Conservation (phyloP, 2,329 filamentous ascomycete genomes). For the Nigrospora sphaerica region DNA sequence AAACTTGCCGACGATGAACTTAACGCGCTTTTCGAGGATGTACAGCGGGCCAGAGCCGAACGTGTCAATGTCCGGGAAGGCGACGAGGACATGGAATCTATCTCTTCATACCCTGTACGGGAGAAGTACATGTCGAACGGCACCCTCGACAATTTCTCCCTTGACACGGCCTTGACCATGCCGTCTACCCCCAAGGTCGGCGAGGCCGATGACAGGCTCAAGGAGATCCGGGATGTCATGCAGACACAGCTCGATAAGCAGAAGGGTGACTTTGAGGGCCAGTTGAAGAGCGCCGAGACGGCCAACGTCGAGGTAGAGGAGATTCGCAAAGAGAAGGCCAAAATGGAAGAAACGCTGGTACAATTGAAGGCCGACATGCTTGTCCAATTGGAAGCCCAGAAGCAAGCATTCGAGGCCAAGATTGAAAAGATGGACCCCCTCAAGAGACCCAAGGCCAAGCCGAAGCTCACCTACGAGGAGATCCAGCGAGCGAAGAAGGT, state of each 20-base stretch:
- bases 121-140: constrained; percentile 96
- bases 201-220: constrained; percentile 69
- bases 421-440: constrained; percentile 68
- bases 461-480: constrained; percentile 65
- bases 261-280: constrained; percentile 74
- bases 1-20: constrained; percentile 90
- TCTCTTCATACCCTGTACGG: constrained; percentile 76
- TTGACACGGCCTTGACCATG: constrained; percentile 91
- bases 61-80: constrained; percentile 67
- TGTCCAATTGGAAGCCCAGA: constrained; percentile 74
- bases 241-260: constrained; percentile 76
- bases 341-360: constrained; percentile 76
- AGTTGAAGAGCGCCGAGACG: constrained; percentile 67
- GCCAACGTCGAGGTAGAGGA: constrained; percentile 75
- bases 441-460: constrained; percentile 52
- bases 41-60: constrained; percentile 78
- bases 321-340: constrained; percentile 71
- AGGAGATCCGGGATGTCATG: constrained; percentile 73
- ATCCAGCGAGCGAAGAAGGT: constrained; percentile 60
- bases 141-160: constrained; percentile 89
- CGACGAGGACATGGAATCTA: constrained; percentile 85
- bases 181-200: constrained; percentile 81
- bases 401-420: constrained; percentile 76
- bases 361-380: constrained; percentile 85
- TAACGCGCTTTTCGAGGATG: constrained; percentile 87